Conservation (phyloP, 2,329 filamentous ascomycete genomes). For the Aspergillus sergii region DNA sequence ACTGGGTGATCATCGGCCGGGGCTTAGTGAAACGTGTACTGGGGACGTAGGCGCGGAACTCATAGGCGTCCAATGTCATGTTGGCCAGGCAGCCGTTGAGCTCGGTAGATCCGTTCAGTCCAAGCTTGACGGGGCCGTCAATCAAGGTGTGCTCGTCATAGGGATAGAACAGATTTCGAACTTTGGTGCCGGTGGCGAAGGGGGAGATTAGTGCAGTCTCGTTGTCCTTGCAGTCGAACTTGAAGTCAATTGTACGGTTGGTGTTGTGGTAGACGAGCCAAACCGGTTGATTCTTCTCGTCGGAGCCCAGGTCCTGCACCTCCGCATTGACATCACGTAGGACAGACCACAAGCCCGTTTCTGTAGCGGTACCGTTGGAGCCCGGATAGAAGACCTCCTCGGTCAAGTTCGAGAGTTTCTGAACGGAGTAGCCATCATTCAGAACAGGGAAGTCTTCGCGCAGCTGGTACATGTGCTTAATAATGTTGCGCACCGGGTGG, state of each 20-base stretch:
- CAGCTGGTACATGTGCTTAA: constrained; percentile 65
- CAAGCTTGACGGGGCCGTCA: constrained; percentile 48
- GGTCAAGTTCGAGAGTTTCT: constrained; percentile 60
- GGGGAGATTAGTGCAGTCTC: constrained; percentile 57
- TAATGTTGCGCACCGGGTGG: constrained; percentile 61
- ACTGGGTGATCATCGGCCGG: constrained; percentile 61
- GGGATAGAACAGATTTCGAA: constrained; percentile 66
- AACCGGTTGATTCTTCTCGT: constrained; percentile 48
- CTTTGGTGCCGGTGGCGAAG: constrained; percentile 56
- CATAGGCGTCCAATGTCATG: constrained; percentile 58
- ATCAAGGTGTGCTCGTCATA: constrained; percentile 59
- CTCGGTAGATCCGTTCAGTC: constrained; percentile 50
- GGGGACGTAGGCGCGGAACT: constrained; percentile 63
- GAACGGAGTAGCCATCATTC: constrained; percentile 61
- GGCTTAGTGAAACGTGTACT: constrained; percentile 53
- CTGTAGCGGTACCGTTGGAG: constrained; percentile 55
- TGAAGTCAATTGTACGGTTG: constrained; percentile 54
- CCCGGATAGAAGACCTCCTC: constrained; percentile 54
- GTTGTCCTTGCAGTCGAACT: constrained; percentile 58
- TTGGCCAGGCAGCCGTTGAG: constrained; percentile 59
- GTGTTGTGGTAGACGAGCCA: constrained; percentile 51
- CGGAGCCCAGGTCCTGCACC: constrained; percentile 54
- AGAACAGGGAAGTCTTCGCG: constrained; percentile 60
- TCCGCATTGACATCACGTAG: constrained; percentile 53
- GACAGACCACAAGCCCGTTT: constrained; percentile 64